Conservation (phyloP, 177 flowering plant species). For the Vitis hybrid region DNA sequence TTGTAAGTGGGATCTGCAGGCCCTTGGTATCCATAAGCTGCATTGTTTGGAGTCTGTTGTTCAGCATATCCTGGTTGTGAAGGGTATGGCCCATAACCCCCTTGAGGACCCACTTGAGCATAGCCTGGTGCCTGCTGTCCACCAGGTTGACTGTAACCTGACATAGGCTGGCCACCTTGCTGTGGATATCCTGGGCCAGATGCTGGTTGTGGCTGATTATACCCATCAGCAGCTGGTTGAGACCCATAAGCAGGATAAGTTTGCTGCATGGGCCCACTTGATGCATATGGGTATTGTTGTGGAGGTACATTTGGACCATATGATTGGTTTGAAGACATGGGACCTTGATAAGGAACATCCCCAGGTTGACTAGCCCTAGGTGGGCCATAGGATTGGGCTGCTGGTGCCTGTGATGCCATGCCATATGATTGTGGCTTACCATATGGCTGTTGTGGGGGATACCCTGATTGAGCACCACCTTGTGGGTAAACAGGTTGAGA, state of each 20-base stretch:
- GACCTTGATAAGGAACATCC: constrained; percentile 54
- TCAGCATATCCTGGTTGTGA: constrained; percentile 68
- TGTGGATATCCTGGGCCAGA: constrained; percentile 41
- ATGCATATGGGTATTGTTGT: constrained; percentile 58
- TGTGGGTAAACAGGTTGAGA: constrained; percentile 56
- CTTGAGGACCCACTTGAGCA: constrained; percentile 43
- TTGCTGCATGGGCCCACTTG: constrained; percentile 54
- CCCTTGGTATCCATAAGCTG: constrained; percentile 63
- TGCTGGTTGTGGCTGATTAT: constrained; percentile 47
- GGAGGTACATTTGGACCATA: constrained; percentile 54
- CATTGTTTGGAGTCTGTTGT: constrained; percentile 48
- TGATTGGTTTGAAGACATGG: constrained; percentile 37
- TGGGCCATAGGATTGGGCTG: constrained; percentile 65
- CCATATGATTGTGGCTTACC: constrained; percentile 58
- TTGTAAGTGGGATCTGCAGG: constrained; percentile 45
- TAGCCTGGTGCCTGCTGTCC: constrained; percentile 52
- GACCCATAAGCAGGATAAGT: constrained; percentile 61
- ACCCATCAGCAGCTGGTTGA: constrained; percentile 54
- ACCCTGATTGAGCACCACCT: constrained; percentile 43
- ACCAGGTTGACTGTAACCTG: constrained; percentile 48
- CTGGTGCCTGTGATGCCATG: constrained; percentile 56
- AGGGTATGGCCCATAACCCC: constrained; percentile 54
- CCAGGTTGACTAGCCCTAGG: constrained; percentile 65
- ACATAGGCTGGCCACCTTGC: constrained; percentile 45
- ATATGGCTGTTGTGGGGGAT: constrained; percentile 54